Evolutionary conservation across 2,329 filamentous ascomycete genomes (phyloP), one percentile per base, ranked within the genome.

Genomic region (Biscogniauxia sp.): DNA sequence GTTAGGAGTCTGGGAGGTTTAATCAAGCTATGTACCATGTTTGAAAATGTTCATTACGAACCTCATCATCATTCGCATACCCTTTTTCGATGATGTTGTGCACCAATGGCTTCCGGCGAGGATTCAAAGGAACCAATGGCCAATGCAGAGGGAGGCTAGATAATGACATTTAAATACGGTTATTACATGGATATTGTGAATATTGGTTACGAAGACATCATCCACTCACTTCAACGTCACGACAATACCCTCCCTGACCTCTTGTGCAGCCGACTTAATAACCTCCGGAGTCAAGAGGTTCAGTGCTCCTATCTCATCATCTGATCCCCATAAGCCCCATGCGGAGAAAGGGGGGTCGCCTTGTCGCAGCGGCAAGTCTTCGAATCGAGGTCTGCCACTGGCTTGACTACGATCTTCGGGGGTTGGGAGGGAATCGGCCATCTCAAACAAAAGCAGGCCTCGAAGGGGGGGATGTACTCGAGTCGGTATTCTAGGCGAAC

Each of bases 141-240:
- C 51, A 52, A 52, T 52, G 51, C 23, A 52, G 19, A 20, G 51
- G 51, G 51, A 52, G 51, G n/a, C 51, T 52, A 52, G 20, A 26
- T 6, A 26, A 26, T n/a, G 5, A 5, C 15, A 45, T 17, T 45
- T 1, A 15, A 20, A 52, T 23, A 13, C 5, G 13, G 51, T 23
- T 17, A 23, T 19, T 23, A 26, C 51, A 26, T 20, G 51, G 23
- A 23, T 52, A 19, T n/a, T 23, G 19, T 20, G 51, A 52, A 23
- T 52, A 19, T n/a, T 23, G 19, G 4, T 52, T 26, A 19, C 51
- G 19, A 23, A 20, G 20, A 52, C 51, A 15, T 20, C 13, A 23
- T 52, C 2, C 23, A 26, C 51, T 52, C 19, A 52, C 51, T 52
- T 52, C n/a, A 52, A 52, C 5, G 51, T 23, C 51, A 52, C 51